Evolutionary conservation across 2,329 filamentous ascomycete genomes (phyloP).

Genomic region (Exophiala xenobiotica): DNA sequence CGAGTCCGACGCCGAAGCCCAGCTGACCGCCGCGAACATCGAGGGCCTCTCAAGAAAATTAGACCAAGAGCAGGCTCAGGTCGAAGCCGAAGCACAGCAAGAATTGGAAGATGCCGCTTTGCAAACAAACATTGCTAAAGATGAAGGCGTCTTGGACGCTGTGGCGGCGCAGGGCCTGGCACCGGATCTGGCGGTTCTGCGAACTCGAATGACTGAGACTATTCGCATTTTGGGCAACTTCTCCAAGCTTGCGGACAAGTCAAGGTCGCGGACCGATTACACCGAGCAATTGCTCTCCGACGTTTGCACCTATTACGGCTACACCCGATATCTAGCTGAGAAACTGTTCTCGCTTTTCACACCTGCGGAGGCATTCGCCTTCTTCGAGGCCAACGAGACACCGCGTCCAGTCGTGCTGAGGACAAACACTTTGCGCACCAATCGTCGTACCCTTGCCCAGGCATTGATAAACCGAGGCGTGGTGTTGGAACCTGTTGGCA

Average conservation of each 20-base stretch:
- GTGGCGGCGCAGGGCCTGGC: constrained; percentile 67
- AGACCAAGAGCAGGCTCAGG: constrained; percentile 72
- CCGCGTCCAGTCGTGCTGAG: constrained; percentile 90
- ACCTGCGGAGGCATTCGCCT: constrained; percentile 90
- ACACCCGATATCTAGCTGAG: constrained; percentile 89
- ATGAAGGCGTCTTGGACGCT: constrained; percentile 64
- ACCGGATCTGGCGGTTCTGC: constrained; percentile 84
- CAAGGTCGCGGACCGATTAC: constrained; percentile 83
- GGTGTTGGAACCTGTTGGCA: constrained; percentile 91
- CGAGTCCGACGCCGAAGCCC: constrained; percentile 82
- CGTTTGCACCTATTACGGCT: constrained; percentile 94
- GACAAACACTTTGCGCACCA: constrained; percentile 87
- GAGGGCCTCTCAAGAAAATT: constrained; percentile 84
- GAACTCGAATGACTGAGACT: constrained; percentile 87
- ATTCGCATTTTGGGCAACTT: constrained; percentile 90
- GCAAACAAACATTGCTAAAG: constrained; percentile 89
- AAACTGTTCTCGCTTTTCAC: constrained; percentile 93
- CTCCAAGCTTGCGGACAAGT: constrained; percentile 73
- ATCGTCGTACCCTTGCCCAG: constrained; percentile 79
- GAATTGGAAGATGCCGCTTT: constrained; percentile 82
- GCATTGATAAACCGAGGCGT: constrained; percentile 94
- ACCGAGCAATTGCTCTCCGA: constrained; percentile 83
- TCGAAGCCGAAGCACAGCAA: constrained; percentile 78
- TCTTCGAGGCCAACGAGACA: constrained; percentile 98
- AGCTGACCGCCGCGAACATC: constrained; percentile 92